Evolutionary conservation across 2,329 filamentous ascomycete genomes (phyloP), one percentile per base, ranked within the genome.

Genomic region (Fonsecaea nubica): DNA sequence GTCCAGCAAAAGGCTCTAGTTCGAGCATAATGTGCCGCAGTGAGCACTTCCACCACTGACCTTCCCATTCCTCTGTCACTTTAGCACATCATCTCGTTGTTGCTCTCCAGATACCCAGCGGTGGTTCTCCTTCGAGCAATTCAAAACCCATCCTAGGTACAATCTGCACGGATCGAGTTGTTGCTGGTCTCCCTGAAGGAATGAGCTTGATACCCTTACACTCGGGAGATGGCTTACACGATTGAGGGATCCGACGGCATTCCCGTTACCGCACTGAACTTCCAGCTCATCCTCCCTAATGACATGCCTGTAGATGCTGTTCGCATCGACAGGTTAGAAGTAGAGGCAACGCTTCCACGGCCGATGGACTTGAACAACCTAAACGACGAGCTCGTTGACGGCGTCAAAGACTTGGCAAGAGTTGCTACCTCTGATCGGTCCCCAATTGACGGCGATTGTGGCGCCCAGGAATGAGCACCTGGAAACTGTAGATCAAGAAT

Each of bases 271-370:
- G 10, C 7, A 15, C 57, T 48, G 21, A 48, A 59, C 12, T 8
- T n/a, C 57, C 57, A 59, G 25, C 40, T 36, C 57, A 50, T 50
- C 12, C 13, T 30, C 38, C 35, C 57, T 12, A 40, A 48, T 33
- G 25, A 25, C 21, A 4, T 36, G 8, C 40, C 38, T 35, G 40
- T 59, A 13, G 57, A 50, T 15, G 25, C 21, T 21, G 57, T 59
- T 8, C 32, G 3, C 15, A 40, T 33, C 2, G 57, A 59, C 12
- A 33, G 13, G 4, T 33, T 4, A 2, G 57, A 59, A 48, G 21
- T 25, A 8, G 40, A 21, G 13, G n/a, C 25, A 6, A n/a, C 7
- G 21, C 30, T 33, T 21, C 18, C 30, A 48, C 9, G 30, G 5
- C 6, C 25, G 13, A 10, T 21, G n/a, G 40, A 59, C 18, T 25